phyloP scores from a whole-genome alignment of 2,329 filamentous ascomycete species.

The Huntiella moniliformis region DNA sequence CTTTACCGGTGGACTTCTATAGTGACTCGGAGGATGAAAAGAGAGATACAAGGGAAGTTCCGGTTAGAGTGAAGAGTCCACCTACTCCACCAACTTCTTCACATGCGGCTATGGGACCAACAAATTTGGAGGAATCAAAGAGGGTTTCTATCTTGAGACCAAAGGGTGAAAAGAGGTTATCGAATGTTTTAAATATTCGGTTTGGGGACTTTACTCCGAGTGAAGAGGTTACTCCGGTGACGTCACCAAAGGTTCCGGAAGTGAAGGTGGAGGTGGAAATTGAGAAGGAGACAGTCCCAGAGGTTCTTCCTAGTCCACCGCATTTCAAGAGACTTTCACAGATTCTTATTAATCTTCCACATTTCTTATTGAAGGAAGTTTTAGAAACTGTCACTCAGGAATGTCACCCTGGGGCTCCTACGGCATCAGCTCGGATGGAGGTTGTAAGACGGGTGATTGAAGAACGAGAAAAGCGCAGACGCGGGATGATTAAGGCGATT shows the following conservation, averaged over 20 bases:
- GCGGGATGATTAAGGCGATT: slow-evolving; percentile 26
- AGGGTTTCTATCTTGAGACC: slow-evolving; percentile 8
- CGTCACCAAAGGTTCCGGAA: slow-evolving; percentile 4
- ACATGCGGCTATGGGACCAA: slow-evolving; percentile 1
- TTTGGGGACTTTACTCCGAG: slow-evolving; percentile 46
- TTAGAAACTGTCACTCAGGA: slow-evolving; percentile 35
- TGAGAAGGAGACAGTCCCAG: slow-evolving; percentile 4
- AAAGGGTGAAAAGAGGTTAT: slow-evolving; percentile 13
- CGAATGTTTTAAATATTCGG: slow-evolving; percentile 38
- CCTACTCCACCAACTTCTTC: neutral
- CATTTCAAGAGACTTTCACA: slow-evolving; percentile 39
- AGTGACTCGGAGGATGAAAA: neutral
- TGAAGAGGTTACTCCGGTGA: slow-evolving; percentile 16
- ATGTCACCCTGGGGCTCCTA: slow-evolving; percentile 31
- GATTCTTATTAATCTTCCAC: slow-evolving; percentile 51
- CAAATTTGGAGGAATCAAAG: neutral
- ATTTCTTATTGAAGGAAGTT: slow-evolving; percentile 43
- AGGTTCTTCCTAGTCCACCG: slow-evolving; percentile 14
- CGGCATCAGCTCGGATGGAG: slow-evolving; percentile 28
- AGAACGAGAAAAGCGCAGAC: slow-evolving; percentile 39
- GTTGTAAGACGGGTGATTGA: slow-evolving; percentile 27
- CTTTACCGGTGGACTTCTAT: slow-evolving; percentile 7
- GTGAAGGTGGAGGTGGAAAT: slow-evolving; percentile 9
- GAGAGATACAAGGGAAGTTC: slow-evolving; percentile 1
- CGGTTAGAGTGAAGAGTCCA: neutral